Evolutionary conservation across 2,329 filamentous ascomycete genomes (phyloP).

Genomic region (Harringtonia aguacate): DNA sequence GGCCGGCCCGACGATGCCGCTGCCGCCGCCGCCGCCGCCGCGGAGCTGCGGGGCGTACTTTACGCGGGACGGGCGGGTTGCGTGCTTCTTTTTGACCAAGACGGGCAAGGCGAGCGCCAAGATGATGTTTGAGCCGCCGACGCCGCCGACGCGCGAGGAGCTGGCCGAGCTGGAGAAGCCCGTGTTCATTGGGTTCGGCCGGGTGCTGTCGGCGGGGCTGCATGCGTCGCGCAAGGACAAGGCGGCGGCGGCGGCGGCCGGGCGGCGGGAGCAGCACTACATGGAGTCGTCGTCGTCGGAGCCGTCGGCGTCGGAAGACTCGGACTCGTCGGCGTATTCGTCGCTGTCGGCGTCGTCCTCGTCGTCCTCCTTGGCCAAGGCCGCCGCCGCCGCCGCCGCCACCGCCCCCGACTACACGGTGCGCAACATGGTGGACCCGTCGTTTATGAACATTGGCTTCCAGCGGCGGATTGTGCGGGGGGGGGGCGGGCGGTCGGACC

Average conservation of each 20-base stretch:
- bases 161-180: conserved; percentile 10
- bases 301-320: conserved; percentile 23
- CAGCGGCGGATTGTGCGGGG: conserved; percentile 50
- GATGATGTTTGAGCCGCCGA: conserved; percentile 34
- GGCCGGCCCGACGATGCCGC: background rate
- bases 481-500: conserved; percentile 32
- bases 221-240: conserved; percentile 20
- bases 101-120: conserved; percentile 44
- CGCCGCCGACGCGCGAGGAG: conserved; percentile 18
- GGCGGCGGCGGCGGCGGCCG: background rate
- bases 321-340: conserved; percentile 23
- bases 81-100: conserved; percentile 60
- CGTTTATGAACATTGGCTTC: conserved; percentile 22
- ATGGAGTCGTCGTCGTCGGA: conserved; percentile 13
- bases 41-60: conserved; percentile 51
- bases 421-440: conserved; percentile 9
- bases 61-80: conserved; percentile 49
- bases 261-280: conserved; percentile 30
- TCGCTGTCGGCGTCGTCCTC: conserved; percentile 26
- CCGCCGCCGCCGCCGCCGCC: background rate
- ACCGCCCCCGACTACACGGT: background rate
- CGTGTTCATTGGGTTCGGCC: conserved; percentile 13
- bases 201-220: conserved; percentile 5
- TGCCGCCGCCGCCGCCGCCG: conserved; percentile 43
- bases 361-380: background rate